Evolutionary conservation across 2,329 filamentous ascomycete species (phyloP).

Genomic region (Fusarium xyrophilum): DNA sequence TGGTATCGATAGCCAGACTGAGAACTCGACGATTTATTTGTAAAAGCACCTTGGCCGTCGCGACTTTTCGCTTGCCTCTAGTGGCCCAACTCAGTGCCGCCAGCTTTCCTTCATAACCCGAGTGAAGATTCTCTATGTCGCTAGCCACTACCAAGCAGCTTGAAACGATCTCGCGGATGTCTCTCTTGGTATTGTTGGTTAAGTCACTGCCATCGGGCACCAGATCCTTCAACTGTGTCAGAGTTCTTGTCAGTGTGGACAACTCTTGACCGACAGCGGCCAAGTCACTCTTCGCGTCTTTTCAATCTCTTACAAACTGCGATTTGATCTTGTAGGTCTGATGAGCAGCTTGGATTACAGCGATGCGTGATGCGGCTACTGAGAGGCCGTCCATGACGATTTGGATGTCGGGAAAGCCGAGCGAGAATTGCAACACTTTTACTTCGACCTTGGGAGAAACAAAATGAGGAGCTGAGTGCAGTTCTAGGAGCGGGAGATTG

Average conservation of each 20-base stretch:
- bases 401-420: too few relatives aligned
- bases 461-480: background rate
- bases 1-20: conserved; percentile 1
- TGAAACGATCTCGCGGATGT: background rate
- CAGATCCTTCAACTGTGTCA: background rate
- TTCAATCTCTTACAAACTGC: background rate
- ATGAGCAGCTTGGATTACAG: conserved; percentile 4
- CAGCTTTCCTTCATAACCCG: background rate
- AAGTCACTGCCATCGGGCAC: background rate
- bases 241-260: background rate
- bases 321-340: background rate
- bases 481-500: background rate
- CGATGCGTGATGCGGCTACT: conserved; percentile 5
- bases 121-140: background rate
- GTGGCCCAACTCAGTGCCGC: background rate
- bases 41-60: background rate
- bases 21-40: background rate
- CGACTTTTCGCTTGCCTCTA: background rate
- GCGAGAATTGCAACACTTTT: background rate
- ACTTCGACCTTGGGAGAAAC: rapidly evolving
- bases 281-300: background rate
- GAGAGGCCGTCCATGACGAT: background rate
- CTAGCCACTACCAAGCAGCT: background rate
- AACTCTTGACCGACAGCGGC: background rate
- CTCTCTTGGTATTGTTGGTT: background rate